Evolutionary conservation across 2,329 filamentous ascomycete genomes (phyloP), one percentile per base, ranked within the genome.

Genomic region (Leptographium lundbergii): DNA sequence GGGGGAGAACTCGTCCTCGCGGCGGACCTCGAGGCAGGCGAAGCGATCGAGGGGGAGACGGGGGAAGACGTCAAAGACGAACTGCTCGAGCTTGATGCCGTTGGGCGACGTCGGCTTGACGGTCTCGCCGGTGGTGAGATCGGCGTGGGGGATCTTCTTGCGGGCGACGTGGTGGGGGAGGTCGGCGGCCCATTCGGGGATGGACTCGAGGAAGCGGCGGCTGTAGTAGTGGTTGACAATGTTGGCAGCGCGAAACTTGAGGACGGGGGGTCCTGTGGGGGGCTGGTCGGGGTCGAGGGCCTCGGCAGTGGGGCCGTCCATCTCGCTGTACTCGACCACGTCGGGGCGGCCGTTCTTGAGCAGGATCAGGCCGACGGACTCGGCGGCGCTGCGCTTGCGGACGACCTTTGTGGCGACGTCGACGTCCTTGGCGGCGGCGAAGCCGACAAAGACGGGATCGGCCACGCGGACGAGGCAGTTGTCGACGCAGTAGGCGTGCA

Each of bases 211-310:
- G 81, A 96, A 97, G 65, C 81, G 77, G 79, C 91, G 92, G 54
- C 90, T 95, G 78, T 99, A 99, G 82, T 97, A 99, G 81, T 99
- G 94, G 80, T 99, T 99, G 76, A 99, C 94, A 67, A 99, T 99
- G 78, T 99, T 99, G 69, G 92, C 94, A 60, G 94, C 92, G 63
- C 94, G 88, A 85, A 96, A 97, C 75, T 92, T 95, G 70, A 99
- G 85, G 58, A 96, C 79, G 60, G 54, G 32, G n/a, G n/a, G n/a
- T n/a, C n/a, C n/a, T n/a, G n/a, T n/a, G n/a, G 17, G 52, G 7
- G 36, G 36, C 78, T 68, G 96, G 85, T 73, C 88, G 88, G 86
- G 74, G 70, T 99, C 94, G 70, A 86, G 83, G 65, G 91, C 92
- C 74, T 95, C 89, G 60, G 92, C 88, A n/a, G 89, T 94, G 63